A percentile compares a stretch with the other conserved stretches of the same genome.
Conservation (phyloP, 2,329 filamentous ascomycete species). For the Aureobasidium namibiae region DNA sequence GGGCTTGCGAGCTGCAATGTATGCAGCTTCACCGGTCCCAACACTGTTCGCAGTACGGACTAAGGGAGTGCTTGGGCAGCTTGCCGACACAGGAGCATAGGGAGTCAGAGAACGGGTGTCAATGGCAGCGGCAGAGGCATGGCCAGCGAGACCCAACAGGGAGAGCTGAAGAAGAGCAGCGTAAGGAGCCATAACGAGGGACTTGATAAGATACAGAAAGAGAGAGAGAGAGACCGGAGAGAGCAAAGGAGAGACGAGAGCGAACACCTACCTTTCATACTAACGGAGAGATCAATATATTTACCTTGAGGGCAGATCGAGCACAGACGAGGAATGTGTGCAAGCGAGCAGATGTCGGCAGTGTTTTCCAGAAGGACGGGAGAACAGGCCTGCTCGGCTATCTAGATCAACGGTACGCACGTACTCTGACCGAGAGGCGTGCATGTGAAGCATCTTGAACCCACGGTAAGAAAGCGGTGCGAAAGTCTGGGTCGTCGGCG, state of each 20-base stretch:
- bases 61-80: conserved; percentile 33
- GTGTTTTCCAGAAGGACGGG: not conserved
- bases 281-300: not conserved
- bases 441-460: not conserved
- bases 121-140: conserved; percentile 7
- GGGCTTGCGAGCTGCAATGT: conserved; percentile 30
- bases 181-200: not conserved
- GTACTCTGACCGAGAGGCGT: not conserved
- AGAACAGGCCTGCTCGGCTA: conserved; percentile 3
- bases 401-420: not conserved
- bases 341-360: conserved; percentile 1
- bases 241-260: not conserved
- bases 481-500: not conserved
- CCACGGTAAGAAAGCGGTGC: not conserved
- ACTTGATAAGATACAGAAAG: not conserved
- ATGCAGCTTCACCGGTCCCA: conserved; percentile 31
- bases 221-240: not conserved
- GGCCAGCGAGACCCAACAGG: not conserved
- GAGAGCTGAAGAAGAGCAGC: not conserved
- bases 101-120: conserved; percentile 13
- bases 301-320: not conserved
- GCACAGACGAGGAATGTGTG: conserved; percentile 4
- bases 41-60: conserved; percentile 31
- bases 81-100: conserved; percentile 29
- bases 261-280: not conserved